These are phyloP conservation scores for Forsythia suspensa DNA, from an alignment of 257 asterid genomes.

Conservation along the genomic window DNA sequence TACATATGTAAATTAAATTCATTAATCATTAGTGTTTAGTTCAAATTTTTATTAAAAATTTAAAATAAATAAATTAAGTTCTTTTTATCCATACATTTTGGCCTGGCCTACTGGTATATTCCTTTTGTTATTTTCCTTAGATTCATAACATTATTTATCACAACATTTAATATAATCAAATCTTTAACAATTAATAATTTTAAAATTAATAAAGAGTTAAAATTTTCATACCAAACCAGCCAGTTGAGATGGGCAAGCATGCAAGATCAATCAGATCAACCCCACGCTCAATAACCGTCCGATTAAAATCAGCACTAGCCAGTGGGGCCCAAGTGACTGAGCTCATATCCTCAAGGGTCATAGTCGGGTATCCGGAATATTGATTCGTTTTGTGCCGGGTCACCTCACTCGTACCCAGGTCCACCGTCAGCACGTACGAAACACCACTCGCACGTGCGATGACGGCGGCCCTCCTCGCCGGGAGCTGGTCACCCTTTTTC, in stretches of 20 bases:
- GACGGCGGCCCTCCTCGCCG: conserved; percentile 73
- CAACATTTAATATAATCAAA: too few relatives aligned
- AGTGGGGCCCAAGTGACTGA: conserved; percentile 76
- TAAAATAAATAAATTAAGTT: too few relatives aligned
- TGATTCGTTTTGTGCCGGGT: conserved; percentile 40
- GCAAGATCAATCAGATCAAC: conserved; percentile 78
- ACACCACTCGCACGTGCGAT: conserved; percentile 64
- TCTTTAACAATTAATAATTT: background rate
- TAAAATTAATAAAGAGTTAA: background rate
- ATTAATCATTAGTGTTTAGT: too few relatives aligned
- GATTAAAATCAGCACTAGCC: conserved; percentile 66
- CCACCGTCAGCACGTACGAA: conserved; percentile 60
- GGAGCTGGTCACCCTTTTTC: conserved; percentile 61
- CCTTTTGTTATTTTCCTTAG: too few relatives aligned
- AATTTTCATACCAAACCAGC: conserved; percentile 80
- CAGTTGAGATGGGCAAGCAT: conserved; percentile 78
- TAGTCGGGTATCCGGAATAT: conserved; percentile 69
- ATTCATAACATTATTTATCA: too few relatives aligned
- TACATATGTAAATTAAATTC: too few relatives aligned
- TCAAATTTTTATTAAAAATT: too few relatives aligned
- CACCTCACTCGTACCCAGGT: conserved; percentile 49
- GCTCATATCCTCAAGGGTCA: conserved; percentile 90
- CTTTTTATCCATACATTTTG: too few relatives aligned
- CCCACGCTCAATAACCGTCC: conserved; percentile 79
- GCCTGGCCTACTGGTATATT: too few relatives aligned